These are phyloP conservation scores for Aspergillus cristatus DNA, from an alignment of 495 filamentous ascomycete genomes.

Conservation along the genomic window DNA sequence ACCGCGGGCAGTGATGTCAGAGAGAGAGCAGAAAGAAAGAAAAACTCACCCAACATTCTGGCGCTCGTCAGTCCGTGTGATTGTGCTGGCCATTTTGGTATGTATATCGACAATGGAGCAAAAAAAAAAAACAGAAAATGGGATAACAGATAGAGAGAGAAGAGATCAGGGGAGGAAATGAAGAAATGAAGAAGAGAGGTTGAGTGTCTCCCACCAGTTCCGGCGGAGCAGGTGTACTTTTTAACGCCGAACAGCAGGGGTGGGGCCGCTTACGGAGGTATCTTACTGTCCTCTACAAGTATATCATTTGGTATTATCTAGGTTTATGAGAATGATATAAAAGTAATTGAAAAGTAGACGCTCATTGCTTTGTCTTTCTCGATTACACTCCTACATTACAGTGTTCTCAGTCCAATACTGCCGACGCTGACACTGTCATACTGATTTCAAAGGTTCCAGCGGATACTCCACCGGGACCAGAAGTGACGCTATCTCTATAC, in stretches of 20 bases:
- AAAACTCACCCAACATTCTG: slow-evolving; percentile 56
- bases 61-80: slow-evolving; percentile 52
- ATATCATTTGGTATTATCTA: too few relatives aligned
- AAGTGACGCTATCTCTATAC: too few relatives aligned
- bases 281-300: too few relatives aligned
- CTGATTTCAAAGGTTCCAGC: too few relatives aligned
- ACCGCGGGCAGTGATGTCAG: slow-evolving; percentile 40
- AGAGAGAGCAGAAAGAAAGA: slow-evolving; percentile 17
- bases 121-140: slow-evolving; percentile 7
- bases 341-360: too few relatives aligned
- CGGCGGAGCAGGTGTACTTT: slow-evolving; percentile 34
- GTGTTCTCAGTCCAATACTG: too few relatives aligned
- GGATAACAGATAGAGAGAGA: slow-evolving; percentile 11
- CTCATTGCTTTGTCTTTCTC: too few relatives aligned
- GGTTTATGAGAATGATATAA: too few relatives aligned
- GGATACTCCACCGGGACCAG: too few relatives aligned
- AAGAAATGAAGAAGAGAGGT: slow-evolving; percentile 7
- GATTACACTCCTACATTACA: too few relatives aligned
- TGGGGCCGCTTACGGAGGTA: too few relatives aligned
- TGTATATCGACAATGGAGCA: slow-evolving; percentile 11
- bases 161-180: slow-evolving; percentile 9
- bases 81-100: slow-evolving; percentile 50
- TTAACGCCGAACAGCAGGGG: slow-evolving; percentile 14
- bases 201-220: slow-evolving; percentile 22
- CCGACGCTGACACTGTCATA: too few relatives aligned